Evolutionary conservation across 306 rosid genomes (phyloP), one percentile per base, ranked within the genome.

Genomic region (Geum urbanum): DNA sequence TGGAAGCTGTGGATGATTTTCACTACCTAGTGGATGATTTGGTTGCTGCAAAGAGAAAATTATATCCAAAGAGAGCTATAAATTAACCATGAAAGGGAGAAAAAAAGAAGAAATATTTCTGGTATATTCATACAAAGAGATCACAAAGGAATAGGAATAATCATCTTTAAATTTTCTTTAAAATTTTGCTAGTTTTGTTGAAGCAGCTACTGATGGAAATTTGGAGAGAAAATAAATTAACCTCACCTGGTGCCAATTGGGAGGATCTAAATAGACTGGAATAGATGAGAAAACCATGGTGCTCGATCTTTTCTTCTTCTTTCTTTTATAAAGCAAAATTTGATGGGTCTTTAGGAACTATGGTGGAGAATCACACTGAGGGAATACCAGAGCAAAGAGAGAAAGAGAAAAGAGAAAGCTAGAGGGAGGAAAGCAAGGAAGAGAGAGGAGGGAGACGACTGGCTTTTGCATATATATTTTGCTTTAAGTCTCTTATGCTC

Each of bases 191-290:
- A 32, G 45, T 61, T 66, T 78, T 72, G 73, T 58, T 41, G 78
- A 60, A 50, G 78, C 52, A 72, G 68, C 18, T 62, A 84, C 50
- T 75, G 66, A 80, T 76, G 86, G 65, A 84, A 83, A 76, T 63
- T 66, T 13, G 79, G 55, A 67, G 69, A 13, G 15, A 50, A 62
- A 76, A 76, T 83, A 86, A 83, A 24, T 24, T 24, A 24, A 78
- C 45, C 80, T 83, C 86, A 94, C 99, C 97, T 87, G 99, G 19
- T 91, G 92, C 97, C 96, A 95, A 83, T 87, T 91, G 78, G 89
- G 91, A 85, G 97, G 88, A 89, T 95, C 99, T 91, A 91, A 86
- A 91, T 86, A 95, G 86, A 85, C 83, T 83, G 97, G 99, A 91
- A 81, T 82, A 81, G 96, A 91, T 70, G 99, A 86, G 88, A 87